Evolutionary conservation across 306 rosid species (phyloP).

Genomic region (apple (Malus domestica)): ASM211411v1 NC_041793.1:43713501-43714000

Average conservation of each 20-base stretch:
- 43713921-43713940: conserved; percentile 49
- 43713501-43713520: conserved; percentile 96
- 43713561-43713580: conserved; percentile 67
- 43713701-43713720: conserved; percentile 11
- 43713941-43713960: conserved; percentile 42
- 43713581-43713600: conserved; percentile 40
- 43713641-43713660: conserved; percentile 32
- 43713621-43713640: not conserved
- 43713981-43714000: conserved; percentile 41
- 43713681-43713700: conserved; percentile 1
- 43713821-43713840: conserved; percentile 41
- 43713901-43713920: conserved; percentile 43
- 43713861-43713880: conserved; percentile 37
- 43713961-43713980: conserved; percentile 66
- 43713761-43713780: conserved; percentile 37
- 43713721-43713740: conserved; percentile 85
- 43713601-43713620: conserved; percentile 22
- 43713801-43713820: conserved; percentile 58
- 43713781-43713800: conserved; percentile 78
- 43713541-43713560: conserved; percentile 39
- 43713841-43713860: conserved; percentile 46
- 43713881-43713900: conserved; percentile 19
- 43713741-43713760: conserved; percentile 82
- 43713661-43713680: conserved; percentile 36
- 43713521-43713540: conserved; percentile 80